phyloP scores from a whole-genome alignment of 2,329 filamentous ascomycete species.

The Fusarium clavum region DNA sequence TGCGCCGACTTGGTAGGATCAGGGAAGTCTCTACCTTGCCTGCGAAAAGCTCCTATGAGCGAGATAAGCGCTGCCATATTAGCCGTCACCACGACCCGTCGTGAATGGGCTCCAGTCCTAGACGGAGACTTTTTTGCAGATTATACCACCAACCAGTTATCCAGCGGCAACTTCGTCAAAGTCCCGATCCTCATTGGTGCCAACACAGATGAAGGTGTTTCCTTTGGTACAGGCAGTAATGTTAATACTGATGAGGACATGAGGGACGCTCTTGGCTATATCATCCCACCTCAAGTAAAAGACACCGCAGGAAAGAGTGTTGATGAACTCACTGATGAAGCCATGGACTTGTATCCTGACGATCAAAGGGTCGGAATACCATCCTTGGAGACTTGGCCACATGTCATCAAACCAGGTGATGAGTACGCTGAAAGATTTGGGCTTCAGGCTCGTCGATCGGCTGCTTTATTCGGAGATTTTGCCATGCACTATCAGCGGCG shows the following conservation, averaged over 20 bases:
- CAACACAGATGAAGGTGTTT: constrained; percentile 50
- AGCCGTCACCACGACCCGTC: neutral
- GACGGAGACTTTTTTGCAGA: constrained; percentile 53
- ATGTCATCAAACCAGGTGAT: constrained; percentile 46
- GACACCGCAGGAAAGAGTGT: constrained; percentile 38
- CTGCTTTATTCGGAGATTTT: constrained; percentile 47
- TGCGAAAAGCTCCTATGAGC: constrained; percentile 45
- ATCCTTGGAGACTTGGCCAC: constrained; percentile 49
- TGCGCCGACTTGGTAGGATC: constrained; percentile 41
- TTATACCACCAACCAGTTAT: constrained; percentile 48
- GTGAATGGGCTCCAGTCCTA: constrained; percentile 46
- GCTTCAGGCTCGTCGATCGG: constrained; percentile 48
- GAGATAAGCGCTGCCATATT: constrained; percentile 42
- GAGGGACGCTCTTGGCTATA: constrained; percentile 18
- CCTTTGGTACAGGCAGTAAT: constrained; percentile 38
- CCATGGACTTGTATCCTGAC: constrained; percentile 48
- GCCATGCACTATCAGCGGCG: constrained; percentile 46
- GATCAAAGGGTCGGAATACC: constrained; percentile 52
- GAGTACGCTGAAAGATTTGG: constrained; percentile 41
- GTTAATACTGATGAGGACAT: constrained; percentile 49
- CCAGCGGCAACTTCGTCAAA: constrained; percentile 49
- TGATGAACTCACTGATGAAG: constrained; percentile 40
- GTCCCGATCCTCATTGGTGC: constrained; percentile 52
- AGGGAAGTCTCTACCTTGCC: constrained; percentile 43
- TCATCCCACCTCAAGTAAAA: constrained; percentile 21